A percentile compares a stretch with the other conserved stretches of the same genome.
phyloP scores from a whole-genome alignment of 208 protist genomes.

The Acanthamoeba healyi region DNA sequence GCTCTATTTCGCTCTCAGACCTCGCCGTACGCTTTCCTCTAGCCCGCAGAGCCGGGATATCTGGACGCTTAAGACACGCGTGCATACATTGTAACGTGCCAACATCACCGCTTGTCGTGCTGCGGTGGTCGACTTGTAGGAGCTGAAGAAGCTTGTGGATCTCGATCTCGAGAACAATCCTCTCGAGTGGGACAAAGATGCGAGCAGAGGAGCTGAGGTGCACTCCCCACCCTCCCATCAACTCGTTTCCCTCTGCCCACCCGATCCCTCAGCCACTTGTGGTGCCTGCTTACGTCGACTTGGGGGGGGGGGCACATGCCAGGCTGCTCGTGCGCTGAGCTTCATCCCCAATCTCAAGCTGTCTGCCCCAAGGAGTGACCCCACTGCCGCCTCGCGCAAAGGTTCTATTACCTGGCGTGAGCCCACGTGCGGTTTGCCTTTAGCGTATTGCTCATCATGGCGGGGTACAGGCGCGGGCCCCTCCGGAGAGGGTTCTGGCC shows the following conservation, averaged over 20 bases:
- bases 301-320: no score
- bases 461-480: not conserved
- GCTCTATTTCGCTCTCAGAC: not conserved
- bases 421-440: not conserved
- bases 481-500: not conserved
- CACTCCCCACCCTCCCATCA: not conserved
- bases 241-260: not conserved
- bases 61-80: no score
- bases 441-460: not conserved
- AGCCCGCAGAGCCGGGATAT: no score
- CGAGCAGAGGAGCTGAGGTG: not conserved
- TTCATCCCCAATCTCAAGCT: constrained; percentile 13
- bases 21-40: not conserved
- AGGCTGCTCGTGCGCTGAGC: not conserved
- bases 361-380: not conserved
- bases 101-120: no score
- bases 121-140: not conserved
- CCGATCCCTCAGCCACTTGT: not conserved
- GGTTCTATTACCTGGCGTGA: not conserved
- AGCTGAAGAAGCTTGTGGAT: not conserved
- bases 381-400: not conserved
- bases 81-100: no score
- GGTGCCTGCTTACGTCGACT: no score
- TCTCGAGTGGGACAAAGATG: not conserved
- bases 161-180: constrained; percentile 29